A percentile compares a stretch with the other conserved stretches of the same genome.
phyloP scores from a whole-genome alignment of 805 yeast species.

The Kazachstania psychrophila region DNA sequence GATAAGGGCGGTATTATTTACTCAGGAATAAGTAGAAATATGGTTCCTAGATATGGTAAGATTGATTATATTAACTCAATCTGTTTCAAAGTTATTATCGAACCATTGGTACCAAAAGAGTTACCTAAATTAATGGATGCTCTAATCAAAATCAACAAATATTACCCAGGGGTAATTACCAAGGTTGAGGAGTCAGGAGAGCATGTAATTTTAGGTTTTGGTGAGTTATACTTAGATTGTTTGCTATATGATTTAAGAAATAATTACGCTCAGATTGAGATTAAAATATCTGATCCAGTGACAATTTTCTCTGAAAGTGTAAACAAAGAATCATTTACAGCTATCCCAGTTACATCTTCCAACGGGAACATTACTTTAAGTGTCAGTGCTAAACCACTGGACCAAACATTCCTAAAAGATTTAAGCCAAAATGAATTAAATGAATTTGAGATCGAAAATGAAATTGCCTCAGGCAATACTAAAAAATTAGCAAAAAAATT shows the following conservation, averaged over 20 bases:
- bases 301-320: constrained; percentile 75
- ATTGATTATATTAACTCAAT: constrained; percentile 43
- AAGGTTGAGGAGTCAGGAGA: constrained; percentile 86
- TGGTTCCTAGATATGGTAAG: constrained; percentile 13
- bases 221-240: constrained; percentile 83
- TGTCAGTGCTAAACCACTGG: constrained; percentile 68
- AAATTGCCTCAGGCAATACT: constrained; percentile 34
- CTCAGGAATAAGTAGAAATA: constrained; percentile 12
- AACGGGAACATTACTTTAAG: constrained; percentile 49
- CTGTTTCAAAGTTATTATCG: constrained; percentile 65
- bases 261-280: constrained; percentile 53
- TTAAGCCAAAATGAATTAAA: constrained; percentile 5
- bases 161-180: constrained; percentile 59
- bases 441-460: constrained; percentile 35
- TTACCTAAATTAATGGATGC: constrained; percentile 66
- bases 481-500: constrained; percentile 46
- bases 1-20: constrained; percentile 50
- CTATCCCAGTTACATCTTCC: constrained; percentile 51
- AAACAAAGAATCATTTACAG: constrained; percentile 52
- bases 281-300: constrained; percentile 79
- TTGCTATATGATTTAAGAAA: constrained; percentile 65
- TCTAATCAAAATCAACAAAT: constrained; percentile 47
- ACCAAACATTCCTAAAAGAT: constrained; percentile 38
- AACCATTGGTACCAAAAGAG: constrained; percentile 72
- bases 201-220: constrained; percentile 68